Conservation (phyloP, 1,139 yeast species). For the Suhomyces bribrorum region DNA sequence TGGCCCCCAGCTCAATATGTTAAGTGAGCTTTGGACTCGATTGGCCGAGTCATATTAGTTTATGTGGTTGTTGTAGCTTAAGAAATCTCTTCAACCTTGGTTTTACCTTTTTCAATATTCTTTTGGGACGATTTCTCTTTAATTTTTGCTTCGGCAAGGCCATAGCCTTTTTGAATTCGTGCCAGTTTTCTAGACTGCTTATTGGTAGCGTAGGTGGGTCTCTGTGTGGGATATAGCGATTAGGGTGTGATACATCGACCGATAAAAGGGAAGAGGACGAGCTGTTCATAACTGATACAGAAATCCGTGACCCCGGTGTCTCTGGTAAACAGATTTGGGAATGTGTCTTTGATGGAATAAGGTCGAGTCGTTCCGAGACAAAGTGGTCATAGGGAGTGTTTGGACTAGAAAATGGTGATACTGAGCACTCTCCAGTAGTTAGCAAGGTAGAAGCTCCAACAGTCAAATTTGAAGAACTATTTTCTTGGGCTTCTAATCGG, state of each 20-base stretch:
- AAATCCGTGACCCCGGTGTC: background rate
- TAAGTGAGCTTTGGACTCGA: no score
- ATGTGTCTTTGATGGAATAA: no score
- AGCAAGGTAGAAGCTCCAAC: no score
- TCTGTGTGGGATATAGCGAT: slow-evolving; percentile 6
- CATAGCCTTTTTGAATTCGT: background rate
- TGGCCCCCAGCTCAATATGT: no score
- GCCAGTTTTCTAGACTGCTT: slow-evolving; percentile 3
- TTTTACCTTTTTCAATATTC: background rate
- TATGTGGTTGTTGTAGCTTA: no score
- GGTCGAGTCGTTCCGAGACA: no score
- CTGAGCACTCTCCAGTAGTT: no score
- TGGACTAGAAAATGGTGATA: no score
- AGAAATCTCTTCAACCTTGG: slow-evolving; percentile 1
- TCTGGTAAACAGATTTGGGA: background rate
- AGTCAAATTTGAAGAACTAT: no score
- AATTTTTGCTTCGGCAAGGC: background rate
- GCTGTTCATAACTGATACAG: background rate
- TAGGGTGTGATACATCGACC: slow-evolving; percentile 3
- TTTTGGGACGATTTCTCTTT: background rate
- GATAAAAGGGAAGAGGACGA: slow-evolving; percentile 2
- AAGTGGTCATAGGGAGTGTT: no score
- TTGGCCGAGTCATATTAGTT: no score
- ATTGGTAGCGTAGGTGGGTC: slow-evolving; percentile 6
- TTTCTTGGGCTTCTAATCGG: background rate